Conservation (phyloP, 2,329 filamentous ascomycete species). For the Penicillium sclerotiorum region DNA sequence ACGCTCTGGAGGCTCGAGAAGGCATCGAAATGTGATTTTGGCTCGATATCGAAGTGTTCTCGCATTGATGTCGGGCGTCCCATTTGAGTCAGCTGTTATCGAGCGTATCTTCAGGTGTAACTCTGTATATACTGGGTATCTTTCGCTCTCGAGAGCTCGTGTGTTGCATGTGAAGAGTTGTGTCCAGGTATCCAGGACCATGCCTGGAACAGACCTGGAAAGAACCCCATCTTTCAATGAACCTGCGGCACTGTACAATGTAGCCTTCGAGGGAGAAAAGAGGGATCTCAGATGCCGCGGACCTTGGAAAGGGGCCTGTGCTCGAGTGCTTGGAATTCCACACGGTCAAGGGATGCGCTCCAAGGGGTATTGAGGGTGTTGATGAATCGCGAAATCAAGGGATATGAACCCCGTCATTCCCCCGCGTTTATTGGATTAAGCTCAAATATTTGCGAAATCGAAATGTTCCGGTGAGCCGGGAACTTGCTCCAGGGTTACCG, state of each 20-base stretch:
- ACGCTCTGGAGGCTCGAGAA: slow-evolving; percentile 16
- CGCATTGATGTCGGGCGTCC: slow-evolving; percentile 1
- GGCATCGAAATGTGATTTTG: not conserved
- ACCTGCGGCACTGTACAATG: too few species aligned
- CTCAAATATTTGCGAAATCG: not conserved
- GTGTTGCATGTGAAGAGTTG: not conserved
- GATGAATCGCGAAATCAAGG: not conserved
- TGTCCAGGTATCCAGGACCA: not conserved
- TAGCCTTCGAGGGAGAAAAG: not conserved
- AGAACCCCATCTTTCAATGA: too few species aligned
- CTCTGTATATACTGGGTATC: not conserved
- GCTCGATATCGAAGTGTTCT: not conserved
- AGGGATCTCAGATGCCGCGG: slow-evolving; percentile 3
- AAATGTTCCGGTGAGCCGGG: not conserved
- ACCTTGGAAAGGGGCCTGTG: slow-evolving; percentile 1
- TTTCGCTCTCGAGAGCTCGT: not conserved
- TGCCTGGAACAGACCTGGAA: not conserved
- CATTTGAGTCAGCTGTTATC: slow-evolving; percentile 21
- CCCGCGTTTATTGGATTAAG: slow-evolving; percentile 3
- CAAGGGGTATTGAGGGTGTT: not conserved
- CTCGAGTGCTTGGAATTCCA: slow-evolving; percentile 1
- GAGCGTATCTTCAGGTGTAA: too few species aligned
- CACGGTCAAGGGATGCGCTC: not conserved
- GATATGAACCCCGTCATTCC: not conserved
- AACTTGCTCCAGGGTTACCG: not conserved